phyloP scores from a whole-genome alignment of 2,329 filamentous ascomycete genomes.

The Westerdykella aurantiaca region DNA sequence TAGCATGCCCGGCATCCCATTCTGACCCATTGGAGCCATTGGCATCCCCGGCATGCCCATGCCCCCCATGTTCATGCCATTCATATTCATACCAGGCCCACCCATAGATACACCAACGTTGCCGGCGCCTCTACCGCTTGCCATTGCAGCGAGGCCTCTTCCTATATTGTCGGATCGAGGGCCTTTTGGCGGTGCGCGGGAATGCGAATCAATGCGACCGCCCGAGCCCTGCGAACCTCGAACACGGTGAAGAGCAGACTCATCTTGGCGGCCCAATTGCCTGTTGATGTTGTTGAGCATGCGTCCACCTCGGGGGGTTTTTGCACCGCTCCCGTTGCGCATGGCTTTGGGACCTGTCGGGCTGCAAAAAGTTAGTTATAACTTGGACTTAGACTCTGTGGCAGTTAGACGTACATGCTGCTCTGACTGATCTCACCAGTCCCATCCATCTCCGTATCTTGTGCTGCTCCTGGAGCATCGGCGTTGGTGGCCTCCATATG shows the following conservation, averaged over 20 bases:
- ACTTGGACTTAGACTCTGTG: background rate
- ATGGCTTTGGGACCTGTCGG: constrained; percentile 94
- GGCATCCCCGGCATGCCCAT: constrained; percentile 28
- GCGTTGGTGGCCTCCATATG: constrained; percentile 19
- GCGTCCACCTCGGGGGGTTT: constrained; percentile 61
- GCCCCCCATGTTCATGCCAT: constrained; percentile 11
- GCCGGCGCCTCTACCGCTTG: constrained; percentile 36
- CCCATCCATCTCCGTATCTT: constrained; percentile 69
- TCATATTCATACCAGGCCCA: constrained; percentile 35
- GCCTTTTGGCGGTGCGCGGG: constrained; percentile 64
- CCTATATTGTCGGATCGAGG: constrained; percentile 50
- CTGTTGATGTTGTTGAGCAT: constrained; percentile 82
- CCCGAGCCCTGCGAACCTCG: constrained; percentile 64
- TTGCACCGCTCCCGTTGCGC: constrained; percentile 59
- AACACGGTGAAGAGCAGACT: constrained; percentile 74
- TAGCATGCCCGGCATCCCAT: constrained; percentile 50
- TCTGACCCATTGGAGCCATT: constrained; percentile 35
- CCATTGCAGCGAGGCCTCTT: constrained; percentile 32
- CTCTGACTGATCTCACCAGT: constrained; percentile 39
- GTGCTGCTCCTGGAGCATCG: constrained; percentile 31
- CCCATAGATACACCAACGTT: constrained; percentile 24
- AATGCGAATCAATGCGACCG: constrained; percentile 68
- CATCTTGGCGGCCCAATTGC: constrained; percentile 69
- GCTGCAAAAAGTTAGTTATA: constrained; percentile 44
- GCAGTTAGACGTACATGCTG: constrained; percentile 36